These are phyloP conservation scores for Borovskyia barvae DNA, from an alignment of 208 protist species.

Conservation along the genomic window DNA sequence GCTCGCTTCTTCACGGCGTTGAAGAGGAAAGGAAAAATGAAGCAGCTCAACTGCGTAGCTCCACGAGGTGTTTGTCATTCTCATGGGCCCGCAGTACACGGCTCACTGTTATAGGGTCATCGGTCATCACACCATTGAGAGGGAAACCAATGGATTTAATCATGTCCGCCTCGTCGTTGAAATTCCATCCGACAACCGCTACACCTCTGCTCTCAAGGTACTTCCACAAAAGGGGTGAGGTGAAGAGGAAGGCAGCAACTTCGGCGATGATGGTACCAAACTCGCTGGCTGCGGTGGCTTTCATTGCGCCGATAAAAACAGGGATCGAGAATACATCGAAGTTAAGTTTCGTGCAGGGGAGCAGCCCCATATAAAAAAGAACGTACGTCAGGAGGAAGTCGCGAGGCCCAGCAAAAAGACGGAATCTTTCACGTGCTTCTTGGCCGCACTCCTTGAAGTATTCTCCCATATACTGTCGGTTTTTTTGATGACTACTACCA, in stretches of 20 bases:
- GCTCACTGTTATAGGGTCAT: slow-evolving; percentile 51
- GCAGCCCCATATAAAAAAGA: slow-evolving; percentile 60
- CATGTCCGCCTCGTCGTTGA: slow-evolving; percentile 73
- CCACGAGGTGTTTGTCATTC: too few species aligned
- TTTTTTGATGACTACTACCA: slow-evolving; percentile 56
- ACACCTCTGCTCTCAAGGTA: slow-evolving; percentile 71
- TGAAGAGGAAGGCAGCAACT: slow-evolving; percentile 39
- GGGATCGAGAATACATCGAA: slow-evolving; percentile 84
- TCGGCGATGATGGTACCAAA: slow-evolving; percentile 16
- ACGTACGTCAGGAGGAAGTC: slow-evolving; percentile 54
- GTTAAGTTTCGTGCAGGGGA: slow-evolving; percentile 49
- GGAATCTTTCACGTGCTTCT: slow-evolving; percentile 46
- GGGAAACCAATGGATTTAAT: slow-evolving; percentile 40
- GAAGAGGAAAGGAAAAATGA: too few species aligned
- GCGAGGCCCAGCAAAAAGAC: slow-evolving; percentile 42
- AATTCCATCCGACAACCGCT: slow-evolving; percentile 70
- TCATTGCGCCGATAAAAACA: slow-evolving; percentile 49
- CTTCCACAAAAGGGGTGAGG: slow-evolving; percentile 59
- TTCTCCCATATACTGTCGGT: slow-evolving; percentile 39
- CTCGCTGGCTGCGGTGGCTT: slow-evolving; percentile 8
- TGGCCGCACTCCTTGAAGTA: slow-evolving; percentile 43
- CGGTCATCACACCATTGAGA: slow-evolving; percentile 77
- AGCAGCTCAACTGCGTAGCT: too few species aligned
- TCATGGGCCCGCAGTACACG: too few species aligned
- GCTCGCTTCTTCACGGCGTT: too few species aligned